Base-by-base conservation (phyloP, 306 rosid species). In the Acacia acuminata region DNA sequence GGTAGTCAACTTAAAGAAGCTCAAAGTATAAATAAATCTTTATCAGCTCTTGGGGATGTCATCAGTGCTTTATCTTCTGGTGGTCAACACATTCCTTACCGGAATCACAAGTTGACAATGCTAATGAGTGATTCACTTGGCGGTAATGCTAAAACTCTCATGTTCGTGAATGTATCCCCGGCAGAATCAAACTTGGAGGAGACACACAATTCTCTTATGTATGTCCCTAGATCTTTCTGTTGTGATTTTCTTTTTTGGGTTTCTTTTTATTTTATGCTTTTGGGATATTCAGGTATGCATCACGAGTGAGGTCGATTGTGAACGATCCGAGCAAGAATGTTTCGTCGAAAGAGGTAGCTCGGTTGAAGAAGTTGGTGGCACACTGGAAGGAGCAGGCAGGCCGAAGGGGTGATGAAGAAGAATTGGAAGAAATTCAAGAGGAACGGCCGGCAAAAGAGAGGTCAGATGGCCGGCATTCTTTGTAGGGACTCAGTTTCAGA, bases 341-440 rank as follows among this genome's bases (percentile, higher is more conserved):
- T 27, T 88, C 94, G 20, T 96, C 97, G 1, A 96, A 96, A 88
- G 98, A 96, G 85, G 86, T 94, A 42, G 94, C 91, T 34, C 88
- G 97, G 20, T 77, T 96, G 88, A 96, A 91, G 77, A 96, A 91
- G 77, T 24, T 91, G 77, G 93, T 94, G 40, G 88, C 90, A 9
- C 85, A 92, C 82, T 94, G 99, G 99, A 92, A 96, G 82, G 98
- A 96, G 50, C 98, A 96, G 86, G 99, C 99, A 19, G 98, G 98
- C 20, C 88, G 80, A 84, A 89, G 87, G 82, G 93, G 93, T 3
- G 94, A 94, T 13, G 98, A 89, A 27, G 98, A 94, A 27, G 99
- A 96, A 20, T 77, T 96, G 48, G 97, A 96, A 86, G 99, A 96
- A 73, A 94, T 96, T 69, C 90, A 83, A 81, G 94, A 96, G 9